Conservation (phyloP, 2,329 filamentous ascomycete species). For the Penicillium sp. region DNA sequence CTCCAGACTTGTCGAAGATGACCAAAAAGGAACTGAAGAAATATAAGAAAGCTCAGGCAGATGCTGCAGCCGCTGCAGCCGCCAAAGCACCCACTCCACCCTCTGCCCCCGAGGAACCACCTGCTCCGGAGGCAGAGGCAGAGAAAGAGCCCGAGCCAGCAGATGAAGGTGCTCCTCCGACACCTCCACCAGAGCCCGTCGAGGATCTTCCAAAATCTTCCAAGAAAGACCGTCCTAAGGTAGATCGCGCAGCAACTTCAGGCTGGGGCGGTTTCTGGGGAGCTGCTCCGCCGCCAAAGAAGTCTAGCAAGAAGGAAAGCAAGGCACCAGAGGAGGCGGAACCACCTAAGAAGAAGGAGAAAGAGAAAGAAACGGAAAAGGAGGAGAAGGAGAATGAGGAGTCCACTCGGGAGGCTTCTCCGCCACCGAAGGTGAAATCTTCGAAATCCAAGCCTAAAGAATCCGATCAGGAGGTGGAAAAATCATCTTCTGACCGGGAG, state of each 20-base stretch:
- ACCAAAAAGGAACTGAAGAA: slow-evolving; percentile 3
- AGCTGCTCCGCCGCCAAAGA: slow-evolving; percentile 54
- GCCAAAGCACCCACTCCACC: not conserved
- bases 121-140: slow-evolving; percentile 36
- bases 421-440: slow-evolving; percentile 60
- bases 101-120: not conserved
- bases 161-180: slow-evolving; percentile 45
- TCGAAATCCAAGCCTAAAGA: slow-evolving; percentile 65
- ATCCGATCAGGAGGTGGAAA: slow-evolving; percentile 60
- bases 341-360: slow-evolving; percentile 39
- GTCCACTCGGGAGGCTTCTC: slow-evolving; percentile 38
- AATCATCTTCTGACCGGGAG: slow-evolving; percentile 76
- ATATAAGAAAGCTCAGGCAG: slow-evolving; percentile 3
- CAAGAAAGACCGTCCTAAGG: slow-evolving; percentile 77
- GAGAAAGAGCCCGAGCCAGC: slow-evolving; percentile 22
- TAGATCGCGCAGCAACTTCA: slow-evolving; percentile 70
- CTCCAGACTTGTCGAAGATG: slow-evolving; percentile 1
- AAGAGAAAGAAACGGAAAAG: slow-evolving; percentile 35
- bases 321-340: slow-evolving; percentile 19
- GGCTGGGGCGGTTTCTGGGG: slow-evolving; percentile 82
- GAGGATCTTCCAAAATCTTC: slow-evolving; percentile 55
- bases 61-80: not conserved
- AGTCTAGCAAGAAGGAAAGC: slow-evolving; percentile 56
- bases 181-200: slow-evolving; percentile 59
- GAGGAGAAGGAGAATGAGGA: slow-evolving; percentile 44